Evolutionary conservation across 805 yeast genomes (phyloP).

Genomic region (Zygotorulaspora chibaensis): DNA sequence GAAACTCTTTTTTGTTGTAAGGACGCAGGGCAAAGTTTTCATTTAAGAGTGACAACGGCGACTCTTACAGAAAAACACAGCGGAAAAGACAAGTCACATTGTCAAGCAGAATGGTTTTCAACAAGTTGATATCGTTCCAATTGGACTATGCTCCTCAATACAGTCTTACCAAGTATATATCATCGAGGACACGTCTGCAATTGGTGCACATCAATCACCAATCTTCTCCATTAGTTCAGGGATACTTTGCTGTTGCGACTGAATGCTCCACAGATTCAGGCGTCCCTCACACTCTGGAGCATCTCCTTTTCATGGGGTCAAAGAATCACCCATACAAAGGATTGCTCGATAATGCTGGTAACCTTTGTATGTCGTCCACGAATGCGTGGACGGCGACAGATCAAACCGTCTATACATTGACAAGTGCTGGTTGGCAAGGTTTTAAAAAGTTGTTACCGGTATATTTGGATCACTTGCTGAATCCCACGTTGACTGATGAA

Average conservation of each 20-base stretch:
- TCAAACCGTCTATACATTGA: conserved; percentile 87
- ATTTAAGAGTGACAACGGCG: neutral
- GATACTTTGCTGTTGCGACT: conserved; percentile 94
- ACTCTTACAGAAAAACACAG: neutral
- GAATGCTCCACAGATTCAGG: conserved; percentile 87
- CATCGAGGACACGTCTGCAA: conserved; percentile 77
- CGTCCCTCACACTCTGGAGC: conserved; percentile 93
- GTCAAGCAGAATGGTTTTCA: conserved; percentile 32
- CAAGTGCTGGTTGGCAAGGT: conserved; percentile 96
- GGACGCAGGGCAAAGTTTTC: neutral
- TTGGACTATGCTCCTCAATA: conserved; percentile 72
- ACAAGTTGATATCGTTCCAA: conserved; percentile 47
- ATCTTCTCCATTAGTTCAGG: conserved; percentile 83
- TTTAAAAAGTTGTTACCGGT: conserved; percentile 79
- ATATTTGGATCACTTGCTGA: conserved; percentile 78
- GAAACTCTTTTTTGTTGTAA: too few species aligned
- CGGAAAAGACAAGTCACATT: neutral
- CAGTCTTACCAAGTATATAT: conserved; percentile 67
- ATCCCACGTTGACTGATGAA: conserved; percentile 83
- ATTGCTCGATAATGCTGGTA: conserved; percentile 78
- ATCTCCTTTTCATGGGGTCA: conserved; percentile 91
- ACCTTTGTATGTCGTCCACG: conserved; percentile 75
- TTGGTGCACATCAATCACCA: conserved; percentile 64
- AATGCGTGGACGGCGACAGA: conserved; percentile 98
- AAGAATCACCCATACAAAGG: conserved; percentile 88